phyloP scores from a whole-genome alignment of 331 rosid species.

The Arachis monticola region DNA sequence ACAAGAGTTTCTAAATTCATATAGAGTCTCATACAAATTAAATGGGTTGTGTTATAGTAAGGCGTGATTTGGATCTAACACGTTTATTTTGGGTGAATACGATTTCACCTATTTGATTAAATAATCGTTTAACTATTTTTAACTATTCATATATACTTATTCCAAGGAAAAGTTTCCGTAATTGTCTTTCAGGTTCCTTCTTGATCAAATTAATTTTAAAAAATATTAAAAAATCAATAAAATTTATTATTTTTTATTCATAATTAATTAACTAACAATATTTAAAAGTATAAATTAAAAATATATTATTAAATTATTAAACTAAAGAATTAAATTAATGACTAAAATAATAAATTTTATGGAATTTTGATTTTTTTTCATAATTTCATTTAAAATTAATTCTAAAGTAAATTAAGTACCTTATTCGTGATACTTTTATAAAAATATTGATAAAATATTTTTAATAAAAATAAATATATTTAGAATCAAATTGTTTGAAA shows the following conservation, averaged over 20 bases:
- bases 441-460: background rate
- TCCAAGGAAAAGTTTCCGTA: background rate
- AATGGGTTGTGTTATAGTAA: background rate
- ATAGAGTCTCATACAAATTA: background rate
- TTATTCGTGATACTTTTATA: no score
- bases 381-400: background rate
- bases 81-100: background rate
- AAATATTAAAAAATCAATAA: no score
- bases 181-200: background rate
- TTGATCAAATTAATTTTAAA: background rate
- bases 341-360: background rate
- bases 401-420: background rate
- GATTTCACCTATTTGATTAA: no score
- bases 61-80: slow-evolving; percentile 13
- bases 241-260: no score
- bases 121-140: no score
- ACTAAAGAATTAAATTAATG: no score
- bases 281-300: no score
- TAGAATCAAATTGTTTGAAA: background rate
- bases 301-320: no score
- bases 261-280: no score
- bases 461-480: background rate
- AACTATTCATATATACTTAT: background rate
- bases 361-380: background rate
- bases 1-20: slow-evolving; percentile 15